Percentiles rank a stretch among this genome's conserved stretches.
Conservation (phyloP, 257 asterid species). For the Scutellaria barbata region DNA sequence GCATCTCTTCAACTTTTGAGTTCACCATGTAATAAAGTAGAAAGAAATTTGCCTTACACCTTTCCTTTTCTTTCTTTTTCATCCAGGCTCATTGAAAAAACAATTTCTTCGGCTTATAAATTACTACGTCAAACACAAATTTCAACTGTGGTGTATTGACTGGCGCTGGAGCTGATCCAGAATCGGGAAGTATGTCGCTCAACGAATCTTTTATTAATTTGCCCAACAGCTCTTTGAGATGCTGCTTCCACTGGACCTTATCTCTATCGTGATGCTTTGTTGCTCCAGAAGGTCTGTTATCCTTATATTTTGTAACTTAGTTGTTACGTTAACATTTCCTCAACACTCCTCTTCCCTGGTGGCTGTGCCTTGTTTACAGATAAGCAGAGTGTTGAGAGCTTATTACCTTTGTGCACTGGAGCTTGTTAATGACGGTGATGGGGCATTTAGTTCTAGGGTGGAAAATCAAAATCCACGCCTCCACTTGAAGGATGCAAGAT, state of each 20-base stretch:
- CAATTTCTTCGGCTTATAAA: constrained; percentile 60
- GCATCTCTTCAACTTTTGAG: constrained; percentile 15
- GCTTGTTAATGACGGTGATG: constrained; percentile 60
- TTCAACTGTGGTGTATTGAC: constrained; percentile 43
- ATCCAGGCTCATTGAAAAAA: constrained; percentile 80
- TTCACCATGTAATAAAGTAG: constrained; percentile 23
- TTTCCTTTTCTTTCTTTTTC: constrained; percentile 19
- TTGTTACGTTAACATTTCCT: constrained; percentile 16
- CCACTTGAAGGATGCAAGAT: constrained; percentile 81
- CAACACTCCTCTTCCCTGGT: constrained; percentile 21
- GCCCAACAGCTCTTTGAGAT: constrained; percentile 90
- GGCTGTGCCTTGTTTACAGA: constrained; percentile 52
- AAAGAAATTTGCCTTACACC: background rate
- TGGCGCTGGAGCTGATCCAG: constrained; percentile 54
- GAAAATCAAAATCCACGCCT: constrained; percentile 68
- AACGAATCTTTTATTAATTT: constrained; percentile 64
- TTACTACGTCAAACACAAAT: constrained; percentile 47
- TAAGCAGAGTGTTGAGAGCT: constrained; percentile 85
- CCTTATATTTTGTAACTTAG: constrained; percentile 21
- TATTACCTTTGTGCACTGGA: constrained; percentile 85
- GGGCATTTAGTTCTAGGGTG: constrained; percentile 46
- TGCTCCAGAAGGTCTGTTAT: constrained; percentile 86
- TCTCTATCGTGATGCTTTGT: constrained; percentile 78
- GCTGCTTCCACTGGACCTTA: constrained; percentile 92
- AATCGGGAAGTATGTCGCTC: constrained; percentile 43